A percentile compares a stretch with the other conserved stretches of the same genome.
These are phyloP conservation scores for Saksenaea vasiformis DNA, from an alignment of 371 early-diverging fungal genomes.

Conservation along the genomic window DNA sequence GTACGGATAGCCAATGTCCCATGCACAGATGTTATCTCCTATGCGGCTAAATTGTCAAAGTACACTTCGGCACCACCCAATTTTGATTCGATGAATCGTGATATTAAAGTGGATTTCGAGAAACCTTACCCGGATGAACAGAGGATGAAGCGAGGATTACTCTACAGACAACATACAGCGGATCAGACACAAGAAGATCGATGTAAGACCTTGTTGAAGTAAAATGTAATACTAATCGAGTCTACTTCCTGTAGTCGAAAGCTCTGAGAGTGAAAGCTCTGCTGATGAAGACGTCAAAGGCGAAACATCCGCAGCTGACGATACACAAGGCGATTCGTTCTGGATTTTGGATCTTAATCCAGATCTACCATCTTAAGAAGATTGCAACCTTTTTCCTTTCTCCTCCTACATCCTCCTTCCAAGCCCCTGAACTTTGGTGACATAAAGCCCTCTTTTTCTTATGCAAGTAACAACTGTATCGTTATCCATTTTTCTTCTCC, in stretches of 20 bases:
- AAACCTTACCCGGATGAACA: slow-evolving; percentile 60
- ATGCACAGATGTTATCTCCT: slow-evolving; percentile 51
- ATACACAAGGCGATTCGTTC: slow-evolving; percentile 41
- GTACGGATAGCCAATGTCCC: slow-evolving; percentile 38
- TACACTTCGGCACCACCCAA: slow-evolving; percentile 54
- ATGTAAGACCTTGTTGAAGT: slow-evolving; percentile 27
- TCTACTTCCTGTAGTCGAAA: too few relatives aligned
- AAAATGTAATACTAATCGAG: too few relatives aligned
- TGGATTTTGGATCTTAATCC: slow-evolving; percentile 57
- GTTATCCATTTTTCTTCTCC: background rate
- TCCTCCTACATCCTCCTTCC: background rate
- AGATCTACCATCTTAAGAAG: slow-evolving; percentile 34
- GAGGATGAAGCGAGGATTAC: slow-evolving; percentile 44
- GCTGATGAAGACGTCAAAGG: slow-evolving; percentile 30
- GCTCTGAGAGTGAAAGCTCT: slow-evolving; percentile 40
- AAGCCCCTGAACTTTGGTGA: background rate
- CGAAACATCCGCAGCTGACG: slow-evolving; percentile 24
- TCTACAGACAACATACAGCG: slow-evolving; percentile 48
- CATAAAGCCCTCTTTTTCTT: too few relatives aligned
- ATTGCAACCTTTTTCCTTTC: background rate
- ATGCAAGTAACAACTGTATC: background rate
- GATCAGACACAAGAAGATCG: slow-evolving; percentile 31
- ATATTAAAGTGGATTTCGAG: slow-evolving; percentile 47
- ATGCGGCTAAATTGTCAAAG: slow-evolving; percentile 52
- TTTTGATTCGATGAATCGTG: slow-evolving; percentile 39